Percentiles rank a stretch among this genome's conserved stretches.
phyloP scores from a whole-genome alignment of 305 asterid species.

The Fraxinus floribunda region DNA sequence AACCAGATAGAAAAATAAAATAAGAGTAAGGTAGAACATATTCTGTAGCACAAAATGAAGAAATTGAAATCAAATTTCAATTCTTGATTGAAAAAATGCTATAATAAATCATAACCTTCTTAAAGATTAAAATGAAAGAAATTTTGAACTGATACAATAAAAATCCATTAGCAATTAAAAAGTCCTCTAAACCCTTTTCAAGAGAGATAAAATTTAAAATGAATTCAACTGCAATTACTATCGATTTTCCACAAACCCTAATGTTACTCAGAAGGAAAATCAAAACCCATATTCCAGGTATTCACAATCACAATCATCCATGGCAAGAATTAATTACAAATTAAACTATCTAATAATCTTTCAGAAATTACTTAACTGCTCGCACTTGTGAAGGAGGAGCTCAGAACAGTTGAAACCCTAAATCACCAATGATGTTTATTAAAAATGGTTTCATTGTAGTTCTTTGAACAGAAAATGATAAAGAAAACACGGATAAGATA shows the following conservation, averaged over 20 bases:
- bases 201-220: constrained; percentile 3
- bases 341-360: not conserved
- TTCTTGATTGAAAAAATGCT: not conserved
- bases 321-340: not conserved
- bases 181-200: constrained; percentile 16
- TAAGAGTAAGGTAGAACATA: not conserved
- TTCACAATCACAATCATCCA: not conserved
- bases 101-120: not conserved
- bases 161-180: not conserved
- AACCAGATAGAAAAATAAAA: not conserved
- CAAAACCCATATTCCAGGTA: not conserved
- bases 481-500: constrained; percentile 10
- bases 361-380: not conserved
- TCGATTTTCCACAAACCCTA: constrained; percentile 33
- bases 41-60: not conserved
- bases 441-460: not conserved
- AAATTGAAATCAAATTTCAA: not conserved
- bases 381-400: not conserved
- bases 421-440: not conserved
- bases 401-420: constrained; percentile 1
- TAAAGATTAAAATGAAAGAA: not conserved
- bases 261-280: not conserved
- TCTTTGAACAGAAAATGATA: not conserved
- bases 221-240: not conserved
- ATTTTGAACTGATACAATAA: not conserved